Evolutionary conservation across 2,329 filamentous ascomycete species (phyloP).

Genomic region (Curvularia eragrostidis): DNA sequence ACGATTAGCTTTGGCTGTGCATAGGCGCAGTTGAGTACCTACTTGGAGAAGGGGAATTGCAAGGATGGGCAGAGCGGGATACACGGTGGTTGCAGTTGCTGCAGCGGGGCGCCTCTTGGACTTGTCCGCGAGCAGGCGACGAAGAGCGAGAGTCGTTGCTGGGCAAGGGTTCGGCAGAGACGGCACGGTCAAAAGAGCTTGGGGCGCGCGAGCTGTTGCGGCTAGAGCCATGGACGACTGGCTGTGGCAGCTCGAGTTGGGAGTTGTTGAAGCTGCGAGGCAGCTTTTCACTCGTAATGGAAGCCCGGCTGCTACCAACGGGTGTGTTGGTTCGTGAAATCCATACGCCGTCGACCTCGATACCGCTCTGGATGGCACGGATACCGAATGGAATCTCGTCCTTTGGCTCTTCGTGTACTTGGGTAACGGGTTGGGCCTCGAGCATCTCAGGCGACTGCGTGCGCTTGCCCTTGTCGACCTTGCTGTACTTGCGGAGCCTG

Average conservation of each 20-base stretch:
- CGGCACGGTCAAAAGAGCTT: constrained; percentile 49
- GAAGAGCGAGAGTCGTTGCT: constrained; percentile 42
- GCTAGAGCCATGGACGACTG: constrained; percentile 41
- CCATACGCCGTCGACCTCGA: constrained; percentile 82
- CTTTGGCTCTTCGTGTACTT: constrained; percentile 58
- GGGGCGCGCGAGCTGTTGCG: constrained; percentile 44
- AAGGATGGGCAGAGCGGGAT: constrained; percentile 25
- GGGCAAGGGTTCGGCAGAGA: constrained; percentile 46
- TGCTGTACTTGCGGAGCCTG: constrained; percentile 53
- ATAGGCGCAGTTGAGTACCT: constrained; percentile 14
- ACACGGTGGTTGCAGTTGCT: constrained; percentile 41
- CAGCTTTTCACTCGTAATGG: constrained; percentile 41
- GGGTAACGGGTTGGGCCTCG: constrained; percentile 65
- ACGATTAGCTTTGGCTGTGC: constrained; percentile 9
- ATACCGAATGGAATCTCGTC: constrained; percentile 84
- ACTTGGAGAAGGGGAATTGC: constrained; percentile 37
- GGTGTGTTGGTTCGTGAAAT: constrained; percentile 56
- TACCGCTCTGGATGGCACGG: constrained; percentile 80
- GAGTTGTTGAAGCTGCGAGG: constrained; percentile 42
- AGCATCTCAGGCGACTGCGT: constrained; percentile 66
- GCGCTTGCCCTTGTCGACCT: constrained; percentile 47
- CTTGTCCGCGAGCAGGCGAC: constrained; percentile 40
- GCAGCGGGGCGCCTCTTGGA: constrained; percentile 41
- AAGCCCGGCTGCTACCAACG: constrained; percentile 46
- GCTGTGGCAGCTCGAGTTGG: constrained; percentile 42